Evolutionary conservation across 768 basidiomycete species (phyloP).

Genomic region (Tubosaeta sp.): DNA sequence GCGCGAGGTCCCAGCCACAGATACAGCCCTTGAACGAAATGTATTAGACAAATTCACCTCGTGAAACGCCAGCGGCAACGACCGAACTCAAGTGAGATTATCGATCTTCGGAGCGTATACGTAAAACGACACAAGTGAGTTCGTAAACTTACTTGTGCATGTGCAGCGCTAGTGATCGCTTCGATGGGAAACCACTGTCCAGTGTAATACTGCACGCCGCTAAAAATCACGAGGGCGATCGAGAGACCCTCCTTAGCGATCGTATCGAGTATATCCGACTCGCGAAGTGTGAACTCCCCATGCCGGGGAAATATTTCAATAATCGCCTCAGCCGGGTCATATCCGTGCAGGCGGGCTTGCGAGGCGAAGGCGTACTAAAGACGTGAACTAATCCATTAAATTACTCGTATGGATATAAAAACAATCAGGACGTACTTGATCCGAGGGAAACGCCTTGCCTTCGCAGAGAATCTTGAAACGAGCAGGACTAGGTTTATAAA

Average conservation of each 20-base stretch:
- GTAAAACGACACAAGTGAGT: constrained; percentile 22
- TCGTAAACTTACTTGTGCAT: constrained; percentile 61
- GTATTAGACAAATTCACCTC: constrained; percentile 11
- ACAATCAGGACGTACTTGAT: constrained; percentile 59
- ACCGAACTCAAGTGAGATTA: constrained; percentile 5
- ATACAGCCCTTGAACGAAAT: constrained; percentile 69
- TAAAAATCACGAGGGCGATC: constrained; percentile 89
- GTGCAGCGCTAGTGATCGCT: constrained; percentile 76
- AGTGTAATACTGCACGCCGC: constrained; percentile 96
- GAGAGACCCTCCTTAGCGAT: constrained; percentile 68
- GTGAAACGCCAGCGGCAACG: constrained; percentile 7
- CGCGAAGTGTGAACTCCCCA: constrained; percentile 82
- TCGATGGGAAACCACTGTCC: constrained; percentile 93
- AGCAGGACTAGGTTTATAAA: constrained; percentile 83
- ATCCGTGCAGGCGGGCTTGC: constrained; percentile 79
- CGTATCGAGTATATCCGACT: constrained; percentile 78
- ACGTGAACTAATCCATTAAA: constrained; percentile 5
- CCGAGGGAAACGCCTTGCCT: constrained; percentile 91
- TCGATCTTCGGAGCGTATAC: constrained; percentile 14
- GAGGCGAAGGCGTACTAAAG: constrained; percentile 91
- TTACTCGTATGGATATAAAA: constrained; percentile 11
- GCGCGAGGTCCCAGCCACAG: constrained; percentile 95
- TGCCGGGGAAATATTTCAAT: constrained; percentile 74
- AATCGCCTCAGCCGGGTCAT: constrained; percentile 67
- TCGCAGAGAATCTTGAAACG: constrained; percentile 96